These are phyloP conservation scores for Hymenoscyphus occultus DNA, from an alignment of 2,329 filamentous ascomycete species.

Conservation along the genomic window DNA sequence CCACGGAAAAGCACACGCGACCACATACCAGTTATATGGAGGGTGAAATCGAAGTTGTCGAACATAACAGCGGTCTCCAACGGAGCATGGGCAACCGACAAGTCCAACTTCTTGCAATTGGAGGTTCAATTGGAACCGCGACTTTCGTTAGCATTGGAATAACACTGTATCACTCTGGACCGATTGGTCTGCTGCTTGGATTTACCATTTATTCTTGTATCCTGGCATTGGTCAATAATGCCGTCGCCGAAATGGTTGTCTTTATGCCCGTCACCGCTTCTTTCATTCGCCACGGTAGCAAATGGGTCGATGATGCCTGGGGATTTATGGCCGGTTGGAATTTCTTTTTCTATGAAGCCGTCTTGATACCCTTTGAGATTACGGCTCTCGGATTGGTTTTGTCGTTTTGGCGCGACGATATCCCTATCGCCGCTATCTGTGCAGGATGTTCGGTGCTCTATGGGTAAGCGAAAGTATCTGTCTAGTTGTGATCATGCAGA, in stretches of 20 bases:
- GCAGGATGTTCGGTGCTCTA: conserved; percentile 41
- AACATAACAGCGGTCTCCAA: not conserved
- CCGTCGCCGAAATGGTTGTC: conserved; percentile 52
- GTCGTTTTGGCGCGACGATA: conserved; percentile 45
- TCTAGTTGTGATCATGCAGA: not conserved
- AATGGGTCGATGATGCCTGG: conserved; percentile 53
- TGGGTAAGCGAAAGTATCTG: conserved; percentile 40
- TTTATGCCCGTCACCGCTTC: conserved; percentile 52
- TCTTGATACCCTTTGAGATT: conserved; percentile 39
- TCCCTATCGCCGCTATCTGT: conserved; percentile 40
- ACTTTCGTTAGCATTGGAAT: conserved; percentile 49
- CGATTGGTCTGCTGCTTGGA: conserved; percentile 48
- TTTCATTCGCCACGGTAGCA: conserved; percentile 53
- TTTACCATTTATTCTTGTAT: conserved; percentile 6
- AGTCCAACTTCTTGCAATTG: conserved; percentile 25
- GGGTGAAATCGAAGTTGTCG: not conserved
- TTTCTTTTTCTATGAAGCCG: conserved; percentile 57
- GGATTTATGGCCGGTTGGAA: conserved; percentile 55
- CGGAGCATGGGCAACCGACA: conserved; percentile 32
- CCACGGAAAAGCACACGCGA: not conserved
- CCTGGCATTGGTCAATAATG: conserved; percentile 29
- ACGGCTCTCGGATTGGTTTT: conserved; percentile 42
- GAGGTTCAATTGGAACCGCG: conserved; percentile 41
- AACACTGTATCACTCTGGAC: conserved; percentile 48
- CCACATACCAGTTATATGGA: not conserved